Base-by-base conservation (phyloP, 2,329 filamentous ascomycete species). In the Beauveria caledonica region DNA sequence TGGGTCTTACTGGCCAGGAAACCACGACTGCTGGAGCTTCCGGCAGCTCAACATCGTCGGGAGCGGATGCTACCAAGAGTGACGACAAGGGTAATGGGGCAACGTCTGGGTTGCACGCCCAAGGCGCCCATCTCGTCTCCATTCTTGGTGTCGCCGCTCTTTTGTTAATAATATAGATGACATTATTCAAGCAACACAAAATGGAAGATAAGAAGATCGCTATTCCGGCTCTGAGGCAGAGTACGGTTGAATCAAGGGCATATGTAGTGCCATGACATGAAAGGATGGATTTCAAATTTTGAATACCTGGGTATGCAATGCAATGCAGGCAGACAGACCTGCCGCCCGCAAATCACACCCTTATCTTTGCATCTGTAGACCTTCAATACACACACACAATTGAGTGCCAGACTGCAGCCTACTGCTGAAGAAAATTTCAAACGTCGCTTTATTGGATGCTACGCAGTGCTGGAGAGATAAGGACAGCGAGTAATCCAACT, bases 1-100 rank as follows among this genome's bases (percentile, higher is more conserved):
- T 63, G 29, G 66, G 66, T 21, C 62, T 67, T 15, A 62, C 61
- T n/a, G 66, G 66, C 23, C 66, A 67, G 21, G 66, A 68, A 60
- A 63, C 60, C 46, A 27, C 8, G 13, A 53, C 51, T 3, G 39
- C 52, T 15, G 57, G 46, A n/a, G 27, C 42, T 46, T 58, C 50
- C 1, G 23, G 49, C 27, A 60, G 42, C 11, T 39, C 49, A 39
- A 60, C 58, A 44, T 17, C 27, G 6, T 53, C 58, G 10, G 58
- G 25, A 3, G 40, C 49, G 19, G 50, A 53, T 29, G 50, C 60
- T 15, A 21, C 55, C 21, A 58, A 58, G 51, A 59, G 56, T 21
- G 36, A 42, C n/a, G 51, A 55, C 50, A 57, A 62, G 36, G 44
- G 25, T 42, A 58, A 51, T 25, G 42, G 55, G 17, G 55, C 60